Conservation (phyloP, 225 moss, liverwort and hornwort species). For the Physcomitrium patens region DNA sequence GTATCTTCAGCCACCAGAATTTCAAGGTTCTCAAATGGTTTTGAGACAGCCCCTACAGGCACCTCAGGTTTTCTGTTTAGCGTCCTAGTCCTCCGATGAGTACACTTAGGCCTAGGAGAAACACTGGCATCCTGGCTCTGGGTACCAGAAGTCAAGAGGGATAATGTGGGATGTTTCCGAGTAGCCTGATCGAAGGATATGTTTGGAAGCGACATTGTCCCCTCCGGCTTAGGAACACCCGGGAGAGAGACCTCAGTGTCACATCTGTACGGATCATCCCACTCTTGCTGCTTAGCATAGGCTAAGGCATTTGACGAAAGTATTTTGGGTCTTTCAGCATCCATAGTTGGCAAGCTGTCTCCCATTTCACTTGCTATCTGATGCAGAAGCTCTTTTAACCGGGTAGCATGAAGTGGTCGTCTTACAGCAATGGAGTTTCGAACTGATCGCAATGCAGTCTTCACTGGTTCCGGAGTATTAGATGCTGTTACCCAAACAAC, state of each 20-base stretch:
- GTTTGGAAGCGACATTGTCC: slow-evolving; percentile 11
- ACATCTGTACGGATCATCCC: slow-evolving; percentile 46
- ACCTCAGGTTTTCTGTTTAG: slow-evolving; percentile 12
- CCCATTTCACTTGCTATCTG: slow-evolving; percentile 47
- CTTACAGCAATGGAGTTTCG: slow-evolving; percentile 55
- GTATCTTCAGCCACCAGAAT: slow-evolving; percentile 64
- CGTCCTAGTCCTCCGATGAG: slow-evolving; percentile 23
- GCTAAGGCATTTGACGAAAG: slow-evolving; percentile 41
- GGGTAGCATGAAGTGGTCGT: slow-evolving; percentile 61
- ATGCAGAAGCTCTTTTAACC: slow-evolving; percentile 61
- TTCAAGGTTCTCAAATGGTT: slow-evolving; percentile 54
- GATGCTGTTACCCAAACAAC: slow-evolving; percentile 65
- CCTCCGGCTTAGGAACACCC: slow-evolving; percentile 20
- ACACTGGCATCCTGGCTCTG: background rate
- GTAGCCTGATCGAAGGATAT: slow-evolving; percentile 19
- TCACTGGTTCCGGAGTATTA: slow-evolving; percentile 58
- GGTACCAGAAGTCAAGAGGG: background rate
- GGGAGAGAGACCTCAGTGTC: slow-evolving; percentile 36
- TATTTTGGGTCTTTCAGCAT: slow-evolving; percentile 33
- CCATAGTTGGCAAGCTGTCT: slow-evolving; percentile 31
- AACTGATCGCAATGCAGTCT: slow-evolving; percentile 45
- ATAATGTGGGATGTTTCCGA: background rate
- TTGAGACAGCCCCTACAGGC: background rate
- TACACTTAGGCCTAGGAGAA: slow-evolving; percentile 9
- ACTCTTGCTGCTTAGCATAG: slow-evolving; percentile 46